Percentiles rank a stretch among this genome's conserved stretches.
phyloP scores from a whole-genome alignment of 345 rosid species.

The Citrus glauca region DNA sequence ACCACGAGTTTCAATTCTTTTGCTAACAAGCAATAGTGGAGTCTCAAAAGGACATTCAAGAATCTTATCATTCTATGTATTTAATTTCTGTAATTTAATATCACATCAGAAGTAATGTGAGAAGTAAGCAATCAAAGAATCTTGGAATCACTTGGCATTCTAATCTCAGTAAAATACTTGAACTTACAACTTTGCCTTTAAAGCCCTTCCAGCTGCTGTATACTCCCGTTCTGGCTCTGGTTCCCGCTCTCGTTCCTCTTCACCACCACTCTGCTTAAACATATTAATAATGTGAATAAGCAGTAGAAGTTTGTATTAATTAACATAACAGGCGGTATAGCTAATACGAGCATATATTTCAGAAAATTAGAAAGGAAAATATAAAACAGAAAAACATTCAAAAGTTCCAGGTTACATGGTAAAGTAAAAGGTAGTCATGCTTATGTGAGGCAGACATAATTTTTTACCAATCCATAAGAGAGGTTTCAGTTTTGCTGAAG shows the following conservation, averaged over 20 bases:
- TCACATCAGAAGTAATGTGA: neutral
- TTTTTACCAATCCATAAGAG: neutral
- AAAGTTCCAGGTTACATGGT: neutral
- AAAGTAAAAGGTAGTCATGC: neutral
- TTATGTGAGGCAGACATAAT: neutral
- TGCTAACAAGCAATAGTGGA: neutral
- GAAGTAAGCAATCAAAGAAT: neutral
- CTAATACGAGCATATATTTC: neutral
- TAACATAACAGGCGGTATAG: neutral
- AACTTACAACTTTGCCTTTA: conserved; percentile 93
- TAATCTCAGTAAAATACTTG: neutral
- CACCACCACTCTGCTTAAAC: conserved; percentile 71
- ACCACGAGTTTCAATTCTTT: neutral
- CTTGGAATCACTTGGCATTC: conserved; percentile 9
- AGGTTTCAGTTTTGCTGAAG: neutral
- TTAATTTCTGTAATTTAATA: neutral
- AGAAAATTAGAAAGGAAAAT: neutral
- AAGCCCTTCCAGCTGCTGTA: conserved; percentile 87
- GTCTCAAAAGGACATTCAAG: neutral
- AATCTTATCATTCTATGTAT: neutral
- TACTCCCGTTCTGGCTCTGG: conserved; percentile 88
- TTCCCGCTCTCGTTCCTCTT: conserved; percentile 82
- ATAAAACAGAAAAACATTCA: neutral
- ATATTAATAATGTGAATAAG: conserved; percentile 15
- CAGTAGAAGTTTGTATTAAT: neutral